A percentile compares a stretch with the other conserved stretches of the same genome.
Evolutionary conservation across 345 rosid genomes (phyloP).

Genomic region (Corchorus capsularis): DNA sequence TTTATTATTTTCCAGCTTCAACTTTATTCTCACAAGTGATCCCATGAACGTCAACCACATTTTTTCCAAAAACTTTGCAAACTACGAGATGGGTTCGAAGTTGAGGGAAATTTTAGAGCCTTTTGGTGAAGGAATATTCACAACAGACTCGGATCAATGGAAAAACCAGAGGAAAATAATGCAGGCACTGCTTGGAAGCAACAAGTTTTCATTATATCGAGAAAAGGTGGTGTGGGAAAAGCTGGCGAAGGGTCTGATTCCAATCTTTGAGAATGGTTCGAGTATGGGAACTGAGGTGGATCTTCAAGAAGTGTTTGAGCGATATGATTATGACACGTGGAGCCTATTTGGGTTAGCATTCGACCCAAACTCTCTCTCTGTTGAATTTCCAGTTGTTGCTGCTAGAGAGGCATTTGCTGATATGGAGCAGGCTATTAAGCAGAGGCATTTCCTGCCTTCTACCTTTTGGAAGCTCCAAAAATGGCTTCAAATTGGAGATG

Average conservation of each 20-base stretch:
- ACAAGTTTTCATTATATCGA: neutral
- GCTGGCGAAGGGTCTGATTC: conserved; percentile 4
- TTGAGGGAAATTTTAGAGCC: conserved; percentile 22
- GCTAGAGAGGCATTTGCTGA: conserved; percentile 24
- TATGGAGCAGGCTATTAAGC: conserved; percentile 11
- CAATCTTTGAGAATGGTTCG: conserved; percentile 12
- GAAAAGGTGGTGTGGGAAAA: neutral
- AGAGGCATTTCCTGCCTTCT: conserved; percentile 8
- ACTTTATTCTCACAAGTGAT: conserved; percentile 18
- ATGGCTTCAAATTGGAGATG: conserved; percentile 31
- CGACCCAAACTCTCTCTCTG: conserved; percentile 23
- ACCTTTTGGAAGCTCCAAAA: conserved; percentile 24
- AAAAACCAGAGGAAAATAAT: conserved; percentile 19
- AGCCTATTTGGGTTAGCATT: conserved; percentile 19
- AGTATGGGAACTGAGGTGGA: conserved; percentile 10
- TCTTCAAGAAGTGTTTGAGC: conserved; percentile 32
- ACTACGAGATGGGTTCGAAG: conserved; percentile 22
- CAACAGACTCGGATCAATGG: conserved; percentile 20
- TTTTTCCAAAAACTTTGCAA: conserved; percentile 20
- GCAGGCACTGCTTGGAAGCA: conserved; percentile 12
- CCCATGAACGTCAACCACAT: conserved; percentile 23
- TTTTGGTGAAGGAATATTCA: conserved; percentile 27
- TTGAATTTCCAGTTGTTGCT: conserved; percentile 20
- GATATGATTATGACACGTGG: conserved; percentile 30
- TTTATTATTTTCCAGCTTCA: conserved; percentile 10